Conservation (phyloP, 345 rosid genomes). For the Microcos paniculata region DNA sequence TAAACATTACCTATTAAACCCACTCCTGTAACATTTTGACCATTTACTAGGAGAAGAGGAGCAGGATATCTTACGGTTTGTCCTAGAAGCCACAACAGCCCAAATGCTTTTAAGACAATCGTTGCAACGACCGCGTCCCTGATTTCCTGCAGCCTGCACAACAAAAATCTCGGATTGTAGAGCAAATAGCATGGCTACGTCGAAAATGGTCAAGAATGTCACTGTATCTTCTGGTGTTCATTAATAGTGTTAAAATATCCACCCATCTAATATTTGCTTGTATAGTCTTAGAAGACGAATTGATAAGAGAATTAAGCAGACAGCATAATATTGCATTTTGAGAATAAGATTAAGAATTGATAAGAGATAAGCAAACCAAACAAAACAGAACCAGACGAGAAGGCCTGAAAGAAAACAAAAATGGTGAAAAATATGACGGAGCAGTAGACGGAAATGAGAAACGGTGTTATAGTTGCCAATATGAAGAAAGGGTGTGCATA, state of each 20-base stretch:
- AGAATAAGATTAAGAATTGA: no score
- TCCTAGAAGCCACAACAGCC: slow-evolving; percentile 60
- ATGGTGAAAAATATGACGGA: no score
- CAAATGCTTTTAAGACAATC: slow-evolving; percentile 81
- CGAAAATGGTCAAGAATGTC: slow-evolving; percentile 61
- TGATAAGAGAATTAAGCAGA: no score
- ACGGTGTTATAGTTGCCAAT: no score
- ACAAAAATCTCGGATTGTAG: slow-evolving; percentile 71
- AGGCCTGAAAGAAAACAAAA: no score
- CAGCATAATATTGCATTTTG: no score
- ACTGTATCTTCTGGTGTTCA: slow-evolving; percentile 56
- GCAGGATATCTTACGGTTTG: slow-evolving; percentile 62
- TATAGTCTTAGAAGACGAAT: neutral
- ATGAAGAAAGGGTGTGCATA: no score
- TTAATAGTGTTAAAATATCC: slow-evolving; percentile 57
- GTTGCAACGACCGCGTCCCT: slow-evolving; percentile 63
- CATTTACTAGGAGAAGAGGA: slow-evolving; percentile 64
- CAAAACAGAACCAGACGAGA: no score
- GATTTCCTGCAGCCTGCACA: slow-evolving; percentile 83
- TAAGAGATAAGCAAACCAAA: no score
- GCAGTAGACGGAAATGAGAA: no score
- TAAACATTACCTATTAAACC: slow-evolving; percentile 68
- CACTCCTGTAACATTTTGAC: slow-evolving; percentile 47
- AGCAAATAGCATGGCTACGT: slow-evolving; percentile 56
- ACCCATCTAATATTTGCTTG: slow-evolving; percentile 72